phyloP scores from a whole-genome alignment of 1,284 basidiomycete genomes.

The Malassezia globosa region DNA sequence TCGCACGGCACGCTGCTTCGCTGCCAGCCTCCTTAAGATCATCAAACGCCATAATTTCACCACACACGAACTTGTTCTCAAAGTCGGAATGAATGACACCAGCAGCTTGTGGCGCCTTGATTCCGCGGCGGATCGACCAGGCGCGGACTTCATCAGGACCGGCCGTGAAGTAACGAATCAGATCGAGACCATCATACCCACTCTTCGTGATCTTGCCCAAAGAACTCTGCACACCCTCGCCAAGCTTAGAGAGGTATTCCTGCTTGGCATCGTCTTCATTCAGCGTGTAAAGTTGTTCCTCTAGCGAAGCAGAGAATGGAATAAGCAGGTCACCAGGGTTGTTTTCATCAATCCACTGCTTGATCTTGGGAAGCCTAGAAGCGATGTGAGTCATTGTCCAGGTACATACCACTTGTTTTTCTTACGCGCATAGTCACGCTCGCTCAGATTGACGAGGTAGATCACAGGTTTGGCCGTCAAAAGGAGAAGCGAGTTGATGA shows the following conservation, averaged over 20 bases:
- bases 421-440: conserved; percentile 87
- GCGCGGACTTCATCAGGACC: conserved; percentile 89
- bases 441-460: conserved; percentile 94
- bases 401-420: conserved; percentile 99
- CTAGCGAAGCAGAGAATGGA: conserved; percentile 90
- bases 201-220: conserved; percentile 45
- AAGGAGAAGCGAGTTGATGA: conserved; percentile 81
- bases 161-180: conserved; percentile 62
- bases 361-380: conserved; percentile 95
- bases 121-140: conserved; percentile 89
- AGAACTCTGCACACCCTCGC: conserved; percentile 37
- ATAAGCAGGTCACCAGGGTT: conserved; percentile 93
- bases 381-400: no score
- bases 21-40: conserved; percentile 85
- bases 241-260: conserved; percentile 36
- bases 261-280: conserved; percentile 28
- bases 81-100: conserved; percentile 95
- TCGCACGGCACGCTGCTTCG: conserved; percentile 83
- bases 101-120: conserved; percentile 90
- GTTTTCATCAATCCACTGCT: conserved; percentile 93
- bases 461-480: conserved; percentile 95
- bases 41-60: conserved; percentile 88
- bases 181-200: conserved; percentile 41
- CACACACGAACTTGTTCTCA: conserved; percentile 98
- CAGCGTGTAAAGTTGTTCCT: conserved; percentile 67